Base-by-base conservation (phyloP, 768 basidiomycete species). In the Chalciporus sphaerocephalus region DNA sequence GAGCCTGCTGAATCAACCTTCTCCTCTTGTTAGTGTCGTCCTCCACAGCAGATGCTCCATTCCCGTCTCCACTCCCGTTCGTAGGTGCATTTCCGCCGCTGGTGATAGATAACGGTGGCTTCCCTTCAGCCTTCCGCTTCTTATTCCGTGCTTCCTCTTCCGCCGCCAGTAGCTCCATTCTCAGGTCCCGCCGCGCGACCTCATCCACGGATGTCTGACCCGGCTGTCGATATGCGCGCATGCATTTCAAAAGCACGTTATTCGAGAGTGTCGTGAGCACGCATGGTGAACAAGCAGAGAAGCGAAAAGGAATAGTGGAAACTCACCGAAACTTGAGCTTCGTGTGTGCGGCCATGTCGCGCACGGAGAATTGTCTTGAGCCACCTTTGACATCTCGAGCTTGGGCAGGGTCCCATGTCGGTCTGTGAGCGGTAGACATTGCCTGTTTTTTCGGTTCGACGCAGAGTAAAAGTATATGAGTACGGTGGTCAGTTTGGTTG, bases 401-500 rank as follows among this genome's bases (percentile, higher is more conserved):
- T 67, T 94, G 90, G 0, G 94, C 93, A 2, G 95, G 95, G 54
- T 94, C 90, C 94, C 94, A 98, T 80, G 91, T 94, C 57, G 91
- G 91, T 70, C 91, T 82, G 66, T 93, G 91, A 4, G 89, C 89
- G 72, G 88, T 92, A 42, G 90, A 92, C 89, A 91, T 90, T 30
- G 25, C 46, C 1, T 38, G 16, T 32, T n/a, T 15, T 13, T 15
- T 32, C 30, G n/a, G n/a, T n/a, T n/a, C n/a, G n/a, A 32, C 15
- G 30, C 1, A n/a, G 9, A 30, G 27, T 7, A n/a, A n/a, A 9
- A n/a, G 15, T 32, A 7, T 32, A 32, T 15, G 28, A 32, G 24
- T 25, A 10, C 10, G 10, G 24, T 25, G 24, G 24, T 25, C 10
- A 6, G 24, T 5, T 25, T 25, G 10, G 10, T 25, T 25, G 24